Base-by-base conservation (phyloP, 345 rosid genomes). In the Angophora floribunda region DNA sequence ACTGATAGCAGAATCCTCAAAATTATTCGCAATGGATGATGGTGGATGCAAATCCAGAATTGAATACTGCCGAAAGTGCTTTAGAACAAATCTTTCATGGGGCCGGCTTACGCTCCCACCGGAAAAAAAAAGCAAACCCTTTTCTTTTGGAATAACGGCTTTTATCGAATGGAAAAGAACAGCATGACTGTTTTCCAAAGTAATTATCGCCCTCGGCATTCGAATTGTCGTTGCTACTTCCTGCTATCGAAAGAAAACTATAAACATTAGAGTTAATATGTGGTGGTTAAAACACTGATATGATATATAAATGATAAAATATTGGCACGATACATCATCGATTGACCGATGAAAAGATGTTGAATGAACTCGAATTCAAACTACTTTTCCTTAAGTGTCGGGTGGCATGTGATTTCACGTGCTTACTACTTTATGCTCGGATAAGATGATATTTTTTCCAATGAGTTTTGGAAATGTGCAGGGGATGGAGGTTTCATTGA, bases 371-470 rank as follows among this genome's bases (percentile, higher is more conserved):
- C 7, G 3, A 75, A 75, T 19, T 21, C 10, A 28, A 75, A n/a
- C 36, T 63, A 63, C n/a, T n/a, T n/a, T 13, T 10, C 47, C 82
- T 36, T 3, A 7, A 75, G 7, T 10, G 44, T 24, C 1, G 1
- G 4, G 13, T 4, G 13, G 13, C 2, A n/a, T 59, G 1, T 10
- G 65, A 9, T 59, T 59, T 26, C 26, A 24, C 65, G 19, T 75
- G 84, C 6, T 41, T 22, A 1, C 49, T 21, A 2, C 49, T 3
- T 75, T 7, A n/a, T n/a, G 41, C 36, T 63, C 13, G 0, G 4
- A 12, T 28, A 61, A 61, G 26, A 4, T 3, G 3, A 13, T 63
- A 7, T 63, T 6, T 63, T 63, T n/a, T 36, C 41, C 19, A 14
- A 14, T 6, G 13, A 7, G 3, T 63, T 14, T 10, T 19, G 15